Evolutionary conservation across 2,329 filamentous ascomycete genomes (phyloP).

Genomic region (Alternaria sp.): DNA sequence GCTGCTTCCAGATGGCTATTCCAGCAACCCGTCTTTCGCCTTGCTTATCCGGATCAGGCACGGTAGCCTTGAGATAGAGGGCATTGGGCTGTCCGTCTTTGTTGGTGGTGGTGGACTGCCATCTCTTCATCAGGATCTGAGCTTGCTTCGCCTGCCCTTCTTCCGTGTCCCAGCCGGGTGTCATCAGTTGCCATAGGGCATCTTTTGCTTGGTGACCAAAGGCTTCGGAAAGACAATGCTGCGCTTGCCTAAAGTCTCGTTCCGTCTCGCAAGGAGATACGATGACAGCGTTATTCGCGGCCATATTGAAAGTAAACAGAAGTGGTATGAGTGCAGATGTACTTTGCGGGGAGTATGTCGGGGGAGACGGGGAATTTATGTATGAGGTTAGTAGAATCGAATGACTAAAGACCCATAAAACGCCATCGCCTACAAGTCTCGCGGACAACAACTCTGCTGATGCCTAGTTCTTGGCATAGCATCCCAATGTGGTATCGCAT

Average conservation of each 20-base stretch:
- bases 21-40: constrained; percentile 54
- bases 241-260: constrained; percentile 34
- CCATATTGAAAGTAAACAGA: constrained; percentile 12
- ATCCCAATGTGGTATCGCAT: not conserved
- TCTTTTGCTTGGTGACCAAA: constrained; percentile 62
- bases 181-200: constrained; percentile 59
- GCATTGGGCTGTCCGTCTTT: constrained; percentile 57
- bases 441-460: not conserved
- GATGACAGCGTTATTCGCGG: constrained; percentile 17
- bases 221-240: constrained; percentile 45
- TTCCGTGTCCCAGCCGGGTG: constrained; percentile 63
- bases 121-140: constrained; percentile 52
- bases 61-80: constrained; percentile 62
- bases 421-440: not conserved
- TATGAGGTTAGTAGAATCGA: not conserved
- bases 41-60: constrained; percentile 43
- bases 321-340: not conserved
- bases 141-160: constrained; percentile 51
- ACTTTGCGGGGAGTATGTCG: not conserved
- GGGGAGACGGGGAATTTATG: not conserved
- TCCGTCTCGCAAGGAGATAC: constrained; percentile 27
- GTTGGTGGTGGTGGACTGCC: constrained; percentile 51
- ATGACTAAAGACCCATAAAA: constrained; percentile 3
- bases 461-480: not conserved
- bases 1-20: constrained; percentile 63